phyloP scores from a whole-genome alignment of 331 rosid genomes.

The Pyrus hybrid region DNA sequence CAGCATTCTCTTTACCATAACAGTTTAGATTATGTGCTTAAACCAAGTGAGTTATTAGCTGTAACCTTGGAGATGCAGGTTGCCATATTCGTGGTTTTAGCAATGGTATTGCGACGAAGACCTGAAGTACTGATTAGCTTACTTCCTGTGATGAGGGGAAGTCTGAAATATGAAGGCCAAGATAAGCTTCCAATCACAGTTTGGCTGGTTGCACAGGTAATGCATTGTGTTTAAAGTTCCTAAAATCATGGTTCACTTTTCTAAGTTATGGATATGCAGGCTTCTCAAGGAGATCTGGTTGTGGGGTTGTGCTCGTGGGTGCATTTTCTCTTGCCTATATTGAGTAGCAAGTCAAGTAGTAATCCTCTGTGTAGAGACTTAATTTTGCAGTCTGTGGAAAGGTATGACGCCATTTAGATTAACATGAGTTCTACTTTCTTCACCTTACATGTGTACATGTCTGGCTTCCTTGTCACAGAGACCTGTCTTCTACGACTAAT shows the following conservation, averaged over 20 bases:
- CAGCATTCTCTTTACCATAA: background rate
- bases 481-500: background rate
- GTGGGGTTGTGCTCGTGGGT: slow-evolving; percentile 57
- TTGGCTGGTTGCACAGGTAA: slow-evolving; percentile 66
- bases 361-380: slow-evolving; percentile 57
- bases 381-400: slow-evolving; percentile 58
- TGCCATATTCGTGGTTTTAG: slow-evolving; percentile 56
- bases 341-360: slow-evolving; percentile 47
- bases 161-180: slow-evolving; percentile 44
- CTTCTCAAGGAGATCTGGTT: slow-evolving; percentile 50
- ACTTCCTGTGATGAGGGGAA: slow-evolving; percentile 40
- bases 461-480: background rate
- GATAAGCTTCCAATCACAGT: slow-evolving; percentile 49
- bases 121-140: slow-evolving; percentile 56
- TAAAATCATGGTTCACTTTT: background rate
- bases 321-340: slow-evolving; percentile 53
- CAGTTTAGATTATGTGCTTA: background rate
- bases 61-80: slow-evolving; percentile 34
- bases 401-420: slow-evolving; percentile 32
- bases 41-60: background rate
- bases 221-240: background rate
- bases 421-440: background rate
- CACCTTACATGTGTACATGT: background rate
- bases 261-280: slow-evolving; percentile 16
- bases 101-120: slow-evolving; percentile 53